Base-by-base conservation (phyloP, 345 rosid species). In the Lepidium africanum region DNA sequence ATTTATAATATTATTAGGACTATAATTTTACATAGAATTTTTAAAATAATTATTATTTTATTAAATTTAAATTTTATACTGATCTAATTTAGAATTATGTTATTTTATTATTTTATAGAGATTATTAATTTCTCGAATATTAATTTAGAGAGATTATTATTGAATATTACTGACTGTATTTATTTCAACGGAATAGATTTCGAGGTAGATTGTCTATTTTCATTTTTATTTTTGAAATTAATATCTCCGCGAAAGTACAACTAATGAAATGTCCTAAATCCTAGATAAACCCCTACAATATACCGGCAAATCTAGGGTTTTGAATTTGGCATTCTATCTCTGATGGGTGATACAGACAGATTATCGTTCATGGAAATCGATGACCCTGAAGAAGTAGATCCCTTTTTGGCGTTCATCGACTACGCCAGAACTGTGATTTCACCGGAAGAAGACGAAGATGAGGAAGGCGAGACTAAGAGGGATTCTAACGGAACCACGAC, bases 391-490 rank as follows among this genome's bases (percentile, higher is more conserved):
- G 59, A 47, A 58, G 75, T 65, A 17, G 96, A 87, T 45, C 82
- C 81, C 12, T 89, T 94, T 78, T 85, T 89, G n/a, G 80, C 86
- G 23, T 86, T 94, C 74, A 65, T 94, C 58, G 96, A 87, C 59
- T 83, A 81, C 55, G 88, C 96, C 6, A 79, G 82, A 79, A 75
- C 90, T 7, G 76, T 75, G 75, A 63, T 94, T 8, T 69, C 72
- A 21, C 85, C 90, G 5, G 79, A 27, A 37, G 79, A 76, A 14
- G 84, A 83, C 57, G 74, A 70, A 17, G 61, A 25, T 10, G 76
- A 53, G 6, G 61, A 40, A 12, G 42, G 9, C 2, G 65, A 14
- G 45, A 14, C 27, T 4, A 53, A 68, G 66, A 37, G 49, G 45
- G 9, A 45, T 16, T 63, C 64, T 6, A 60, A 56, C 7, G 81